Evolutionary conservation across 305 asterid genomes (phyloP), one percentile per base, ranked within the genome.

Genomic region (Fraxinus albicans): DNA sequence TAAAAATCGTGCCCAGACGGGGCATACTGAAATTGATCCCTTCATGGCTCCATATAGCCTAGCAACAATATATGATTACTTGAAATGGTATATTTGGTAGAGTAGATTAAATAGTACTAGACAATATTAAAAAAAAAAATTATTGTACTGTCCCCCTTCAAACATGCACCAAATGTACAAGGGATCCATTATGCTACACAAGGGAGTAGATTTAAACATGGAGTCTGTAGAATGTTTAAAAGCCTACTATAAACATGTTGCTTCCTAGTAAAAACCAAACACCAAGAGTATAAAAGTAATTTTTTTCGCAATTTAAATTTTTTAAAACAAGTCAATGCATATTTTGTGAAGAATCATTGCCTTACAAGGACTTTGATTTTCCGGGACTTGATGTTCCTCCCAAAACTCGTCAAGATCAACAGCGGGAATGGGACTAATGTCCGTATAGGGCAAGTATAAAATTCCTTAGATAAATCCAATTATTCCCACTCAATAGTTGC

Each of bases 401-500:
- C 42, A 60, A 50, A 77, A 47, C n/a, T 77, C 19, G 21, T 35
- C 80, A 29, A n/a, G 33, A 50, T 29, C 40, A 13, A 7, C 12
- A 23, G 12, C n/a, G 17, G 13, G 7, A 10, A 12, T 69, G 40
- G 75, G 29, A 69, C 40, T 29, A 29, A 29, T 69, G 21, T 21
- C 3, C 36, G 23, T 1, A 27, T 67, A 9, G 80, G 29, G 40
- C 63, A 77, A 77, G 40, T 53, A 77, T 33, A 47, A 47, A 58
- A 60, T 29, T 33, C 44, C 27, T 50, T 53, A 1, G 4, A 15
- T 33, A 53, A 47, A 25, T 34, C 47, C 73, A 21, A 35, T 84
- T 87, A 97, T 87, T 97, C 99, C 99, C 99, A 97, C 86, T 97
- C 99, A 67, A 97, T 97, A 6, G 99, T 97, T 3, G 99, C 92